Base-by-base conservation (phyloP, 2,329 filamentous ascomycete species). In the Colletotrichum echinochloae region DNA sequence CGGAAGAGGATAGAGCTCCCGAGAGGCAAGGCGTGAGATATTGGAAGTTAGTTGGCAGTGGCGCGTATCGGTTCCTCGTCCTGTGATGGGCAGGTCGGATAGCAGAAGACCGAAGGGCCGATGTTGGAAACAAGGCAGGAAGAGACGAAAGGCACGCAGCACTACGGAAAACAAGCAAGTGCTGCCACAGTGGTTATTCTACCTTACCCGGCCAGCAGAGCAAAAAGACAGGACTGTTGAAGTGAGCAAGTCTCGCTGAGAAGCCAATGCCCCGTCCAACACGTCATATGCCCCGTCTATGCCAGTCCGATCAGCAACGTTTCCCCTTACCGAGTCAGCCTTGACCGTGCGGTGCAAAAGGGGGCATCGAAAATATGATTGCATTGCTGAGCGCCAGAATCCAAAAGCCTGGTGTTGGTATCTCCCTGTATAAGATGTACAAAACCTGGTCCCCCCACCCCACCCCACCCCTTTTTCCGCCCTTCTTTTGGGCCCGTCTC, bases 371-470 rank as follows among this genome's bases (percentile, higher is more conserved):
- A 68, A 68, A 14, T 33, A 30, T 35, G 55, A 52, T 66, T 61
- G 56, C 35, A 57, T 70, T 70, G 56, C 35, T 62, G 51, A 44
- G 56, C 63, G 63, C 56, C 63, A 61, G 51, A 57, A 66, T 52
- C 35, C n/a, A 60, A 60, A 63, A 56, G 28, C 20, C 49, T 56
- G 41, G 56, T 55, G 52, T 55, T 63, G 64, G 64, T 71, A 71
- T 68, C 68, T 68, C 52, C 59, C 57, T 41, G 52, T 67, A 68
- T 62, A 49, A 63, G 64, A 71, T 71, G 59, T 71, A 68, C 52
- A 63, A 57, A 57, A 62, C 51, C 56, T 55, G 37, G 44, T 26
- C 39, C 1, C n/a, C n/a, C n/a, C n/a, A n/a, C n/a, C n/a, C n/a
- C n/a, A n/a, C n/a, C n/a, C n/a, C n/a, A n/a, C n/a, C n/a, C n/a